Base-by-base conservation (phyloP, 1,284 basidiomycete species). In the Fistulina hepatica region DNA sequence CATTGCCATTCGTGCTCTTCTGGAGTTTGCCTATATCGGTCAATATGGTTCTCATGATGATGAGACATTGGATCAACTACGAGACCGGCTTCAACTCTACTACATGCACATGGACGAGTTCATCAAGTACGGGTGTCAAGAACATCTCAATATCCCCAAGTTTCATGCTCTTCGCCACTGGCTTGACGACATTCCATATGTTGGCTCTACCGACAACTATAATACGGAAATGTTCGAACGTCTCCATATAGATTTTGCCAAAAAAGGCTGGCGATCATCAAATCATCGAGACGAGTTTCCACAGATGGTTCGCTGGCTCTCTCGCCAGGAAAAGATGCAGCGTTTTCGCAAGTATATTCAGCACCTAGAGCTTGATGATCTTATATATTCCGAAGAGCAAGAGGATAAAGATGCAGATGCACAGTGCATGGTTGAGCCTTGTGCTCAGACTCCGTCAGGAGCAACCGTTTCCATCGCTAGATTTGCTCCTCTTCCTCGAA, bases 291-390 rank as follows among this genome's bases (percentile, higher is more conserved):
- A 61, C 33, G 49, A 57, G 35, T 48, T 48, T 28, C 27, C 46
- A 2, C 57, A 61, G 36, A 62, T 62, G 60, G 55, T 53, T 8
- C 33, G 34, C 2, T 61, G 59, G 59, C 46, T 63, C 2, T 44
- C 52, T 15, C 42, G 54, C 2, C 35, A 46, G 15, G 57, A 58
- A 40, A 51, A 53, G 30, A 46, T 57, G 4, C 13, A 21, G 6
- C 16, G 9, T 2, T 39, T 33, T 6, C 6, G 6, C 7, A 12
- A 16, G 6, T 30, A 30, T n/a, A 6, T 30, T 6, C 6, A 12
- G n/a, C 6, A 12, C 6, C n/a, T 30, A 6, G n/a, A n/a, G n/a
- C n/a, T n/a, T n/a, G n/a, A n/a, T n/a, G 17, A 12, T n/a, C 27
- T 16, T 6, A 6, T 6, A 6, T 12, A 30, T 7, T 12, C n/a